Base-by-base conservation (phyloP, 2,329 filamentous ascomycete species). In the Ceratocystis huliohia region DNA sequence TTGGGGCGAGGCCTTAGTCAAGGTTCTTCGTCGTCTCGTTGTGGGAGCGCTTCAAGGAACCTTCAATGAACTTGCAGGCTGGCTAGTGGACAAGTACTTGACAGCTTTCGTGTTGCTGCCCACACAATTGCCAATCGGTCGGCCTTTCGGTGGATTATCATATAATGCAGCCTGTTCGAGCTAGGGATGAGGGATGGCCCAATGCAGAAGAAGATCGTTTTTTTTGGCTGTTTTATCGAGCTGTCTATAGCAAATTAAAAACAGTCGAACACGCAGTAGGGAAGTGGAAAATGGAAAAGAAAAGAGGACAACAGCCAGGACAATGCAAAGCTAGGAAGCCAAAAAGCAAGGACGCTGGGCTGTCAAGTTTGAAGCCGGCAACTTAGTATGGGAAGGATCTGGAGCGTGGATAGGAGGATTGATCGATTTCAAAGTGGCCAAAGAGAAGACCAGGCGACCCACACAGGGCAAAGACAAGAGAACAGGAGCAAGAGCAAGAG, bases 351-450 rank as follows among this genome's bases (percentile, higher is more conserved):
- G 30, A 30, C 50, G 17, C 53, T 30, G 22, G 37, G 45, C 41
- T 64, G 37, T 64, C 44, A 64, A 64, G 46, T 50, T 64, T 45
- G 28, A 46, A 50, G 62, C 30, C 62, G 41, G 41, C n/a, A n/a
- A 64, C 62, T 64, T 22, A 50, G 50, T 13, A 33, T 63, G 61
- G 61, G 61, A 63, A 63, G 61, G 61, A 63, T 63, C 20, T 20
- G 25, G 50, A 22, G 45, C 61, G 61, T 33, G 45, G 44, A 63
- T 63, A 48, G 61, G 44, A 63, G 61, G 61, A 63, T 63, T 48
- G 56, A 37, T 59, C 56, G 56, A 37, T 59, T 59, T 30, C 56
- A 59, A 5, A 59, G 30, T 25, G 56, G 53, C 53, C 28, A 37
- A 33, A 59, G 7, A 20, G 56, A 10, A 50, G 37, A 41, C 10